Evolutionary conservation across 371 early-diverging fungal genomes (phyloP), one percentile per base, ranked within the genome.

Genomic region (Actinomortierella ambigua): DNA sequence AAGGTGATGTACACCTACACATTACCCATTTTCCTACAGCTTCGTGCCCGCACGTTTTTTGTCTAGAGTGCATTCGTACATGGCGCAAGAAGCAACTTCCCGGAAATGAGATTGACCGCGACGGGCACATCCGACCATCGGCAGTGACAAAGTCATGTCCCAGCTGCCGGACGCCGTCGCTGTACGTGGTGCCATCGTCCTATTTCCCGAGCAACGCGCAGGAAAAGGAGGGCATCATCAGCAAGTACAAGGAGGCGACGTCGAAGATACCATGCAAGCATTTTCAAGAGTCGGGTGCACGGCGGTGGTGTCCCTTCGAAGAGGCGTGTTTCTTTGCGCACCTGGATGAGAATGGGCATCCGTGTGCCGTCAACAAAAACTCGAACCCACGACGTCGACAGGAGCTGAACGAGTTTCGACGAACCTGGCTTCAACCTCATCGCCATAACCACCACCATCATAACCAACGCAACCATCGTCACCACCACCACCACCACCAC

Each of bases 271-370:
- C 73, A 4, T 81, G 81, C 55, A 67, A 63, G 24, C 76, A 81
- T 57, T 81, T 81, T 43, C 49, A 65, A 57, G 63, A 57, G 14
- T 70, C 77, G 0, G 60, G 61, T 42, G 59, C 62, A 11, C 70
- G 61, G 22, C 76, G 63, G 27, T 65, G 65, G 61, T 81, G 80
- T 41, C 77, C 64, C 18, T 81, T 76, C 50, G 81, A 77, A 15
- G 70, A 81, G 34, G 77, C 65, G 14, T 81, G 81, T 59, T 65
- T 79, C 23, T 81, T 73, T 59, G 79, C 76, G 2, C 81, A 81
- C 59, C 57, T 63, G 5, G 77, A 79, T 50, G 61, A 50, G 24
- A 62, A 58, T 22, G 75, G 75, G 0, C 54, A 63, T 29, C 63
- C 53, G 2, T 73, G 67, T 27, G 57, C 55, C 15, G 75, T 73